Evolutionary conservation across 768 basidiomycete species (phyloP).

Genomic region (Naganishia vishniacii): DNA sequence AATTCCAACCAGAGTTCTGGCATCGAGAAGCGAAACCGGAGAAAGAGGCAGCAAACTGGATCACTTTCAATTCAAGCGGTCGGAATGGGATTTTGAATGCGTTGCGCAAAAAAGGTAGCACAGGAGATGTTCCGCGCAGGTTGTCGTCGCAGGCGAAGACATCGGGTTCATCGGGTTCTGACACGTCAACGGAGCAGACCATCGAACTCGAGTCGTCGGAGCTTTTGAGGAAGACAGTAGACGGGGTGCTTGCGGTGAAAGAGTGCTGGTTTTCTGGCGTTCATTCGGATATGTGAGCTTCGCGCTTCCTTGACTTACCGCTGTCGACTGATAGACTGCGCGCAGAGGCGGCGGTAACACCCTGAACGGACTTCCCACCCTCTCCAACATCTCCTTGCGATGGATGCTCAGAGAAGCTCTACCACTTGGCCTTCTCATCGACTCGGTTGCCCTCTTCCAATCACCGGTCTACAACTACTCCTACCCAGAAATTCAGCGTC

Average conservation of each 20-base stretch:
- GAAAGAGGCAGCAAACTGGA: not conserved
- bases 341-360: constrained; percentile 32
- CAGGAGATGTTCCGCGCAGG: not conserved
- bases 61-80: not conserved
- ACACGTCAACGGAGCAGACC: not conserved
- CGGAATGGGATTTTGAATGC: not conserved
- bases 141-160: not conserved
- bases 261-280: constrained; percentile 33
- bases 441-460: constrained; percentile 27
- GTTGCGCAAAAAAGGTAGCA: not conserved
- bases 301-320: not conserved
- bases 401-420: constrained; percentile 39
- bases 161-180: not conserved
- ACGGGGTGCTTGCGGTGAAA: constrained; percentile 14
- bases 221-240: constrained; percentile 3
- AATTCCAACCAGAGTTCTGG: constrained; percentile 33
- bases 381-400: constrained; percentile 32
- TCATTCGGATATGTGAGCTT: constrained; percentile 24
- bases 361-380: constrained; percentile 15
- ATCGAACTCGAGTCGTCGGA: not conserved
- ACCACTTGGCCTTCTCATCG: constrained; percentile 31
- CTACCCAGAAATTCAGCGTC: not conserved
- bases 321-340: not conserved
- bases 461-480: constrained; percentile 15
- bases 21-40: constrained; percentile 8